Evolutionary conservation across 2,329 filamentous ascomycete species (phyloP), one percentile per base, ranked within the genome.

Genomic region (Neopestalotiopsis rosae): DNA sequence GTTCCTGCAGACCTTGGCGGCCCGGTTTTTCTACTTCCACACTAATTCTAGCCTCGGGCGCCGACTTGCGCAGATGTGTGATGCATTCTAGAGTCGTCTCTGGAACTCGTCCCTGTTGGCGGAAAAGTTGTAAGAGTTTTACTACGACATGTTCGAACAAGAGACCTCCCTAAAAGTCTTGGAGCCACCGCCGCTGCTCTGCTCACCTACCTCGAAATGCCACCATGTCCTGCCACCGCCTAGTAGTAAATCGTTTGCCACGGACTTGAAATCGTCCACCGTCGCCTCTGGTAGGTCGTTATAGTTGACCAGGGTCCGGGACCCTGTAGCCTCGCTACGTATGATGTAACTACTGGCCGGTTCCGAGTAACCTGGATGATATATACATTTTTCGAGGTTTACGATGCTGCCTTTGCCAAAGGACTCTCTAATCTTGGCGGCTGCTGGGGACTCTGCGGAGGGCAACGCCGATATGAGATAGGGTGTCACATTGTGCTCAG

Each of bases 11-110:
- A 2, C 89, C 90, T 34, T 80, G 77, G 12, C 92, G 86, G 13
- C 84, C 85, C 2, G 91, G 91, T 76, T 92, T 94, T 80, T 94
- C 92, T 57, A 92, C 81, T 78, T 94, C 92, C 67, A 94, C 88
- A 77, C 91, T 94, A 75, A 94, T 81, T 61, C 74, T 84, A 61
- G 84, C 81, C 4, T 73, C 76, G 32, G 84, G 85, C 67, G 83
- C 81, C 34, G 74, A 74, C 58, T 75, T 74, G 64, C 88, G 87
- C 71, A 93, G 76, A 73, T 88, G 80, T 57, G 76, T 82, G 67
- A 93, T 88, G 78, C 90, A 92, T 57, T 83, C 76, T 28, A 89
- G 79, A 32, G 86, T 89, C 62, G 89, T 88, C 59, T 88, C 85
- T 52, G 90, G 89, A 67, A 89, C 88, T 67, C 91, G 88, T 69